Percentiles rank a stretch among this genome's conserved stretches.
phyloP scores from a whole-genome alignment of 1,139 yeast genomes.

The Pichia sp. region DNA sequence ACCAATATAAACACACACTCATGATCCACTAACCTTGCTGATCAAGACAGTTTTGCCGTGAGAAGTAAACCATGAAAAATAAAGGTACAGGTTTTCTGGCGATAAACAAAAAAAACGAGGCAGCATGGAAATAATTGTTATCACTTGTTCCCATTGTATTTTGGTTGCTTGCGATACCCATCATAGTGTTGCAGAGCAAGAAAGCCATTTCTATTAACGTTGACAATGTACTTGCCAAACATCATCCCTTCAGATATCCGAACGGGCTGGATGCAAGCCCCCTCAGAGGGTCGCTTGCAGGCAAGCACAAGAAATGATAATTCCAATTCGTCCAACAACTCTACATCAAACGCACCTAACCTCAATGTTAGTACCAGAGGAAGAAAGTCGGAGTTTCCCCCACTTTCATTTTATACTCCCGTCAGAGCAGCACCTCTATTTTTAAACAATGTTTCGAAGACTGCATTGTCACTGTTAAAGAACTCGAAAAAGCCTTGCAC shows the following conservation, averaged over 20 bases:
- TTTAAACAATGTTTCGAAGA: conserved; percentile 6
- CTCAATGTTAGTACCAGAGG: background rate
- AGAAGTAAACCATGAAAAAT: background rate
- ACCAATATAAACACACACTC: background rate
- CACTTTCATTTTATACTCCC: conserved; percentile 19
- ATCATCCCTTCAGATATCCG: conserved; percentile 43
- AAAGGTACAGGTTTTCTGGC: background rate
- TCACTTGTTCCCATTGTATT: background rate
- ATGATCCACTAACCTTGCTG: background rate
- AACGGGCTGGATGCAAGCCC: conserved; percentile 36
- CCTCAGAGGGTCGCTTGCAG: conserved; percentile 11
- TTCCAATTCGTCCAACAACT: background rate
- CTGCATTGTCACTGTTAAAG: conserved; percentile 3
- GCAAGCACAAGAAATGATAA: background rate
- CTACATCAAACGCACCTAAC: background rate
- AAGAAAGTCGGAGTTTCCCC: conserved; percentile 16
- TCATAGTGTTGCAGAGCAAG: too few species aligned
- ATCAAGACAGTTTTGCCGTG: background rate
- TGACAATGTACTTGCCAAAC: conserved; percentile 43
- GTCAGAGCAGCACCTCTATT: conserved; percentile 11
- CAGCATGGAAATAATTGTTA: conserved; percentile 1
- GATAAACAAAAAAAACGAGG: conserved; percentile 1
- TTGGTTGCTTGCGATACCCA: too few species aligned
- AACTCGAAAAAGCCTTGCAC: conserved; percentile 2
- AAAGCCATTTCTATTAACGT: too few species aligned